Base-by-base conservation (phyloP, 177 flowering plant genomes). In the Vitis hybrid region DNA sequence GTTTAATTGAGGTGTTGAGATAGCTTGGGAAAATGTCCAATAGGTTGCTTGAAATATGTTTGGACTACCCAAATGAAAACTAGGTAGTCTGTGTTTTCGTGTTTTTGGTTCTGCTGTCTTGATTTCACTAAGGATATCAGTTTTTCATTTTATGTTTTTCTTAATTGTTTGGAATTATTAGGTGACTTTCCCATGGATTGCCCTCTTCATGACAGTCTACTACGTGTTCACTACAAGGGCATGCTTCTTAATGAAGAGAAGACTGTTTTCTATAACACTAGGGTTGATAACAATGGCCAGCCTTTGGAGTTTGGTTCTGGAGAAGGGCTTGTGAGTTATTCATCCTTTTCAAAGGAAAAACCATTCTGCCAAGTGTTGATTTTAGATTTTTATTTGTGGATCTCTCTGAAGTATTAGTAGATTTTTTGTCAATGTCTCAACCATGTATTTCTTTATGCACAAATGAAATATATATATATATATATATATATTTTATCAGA, bases 181-280 rank as follows among this genome's bases (percentile, higher is more conserved):
- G 99, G 98, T 73, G 98, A 96, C 38, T 94, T 96, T 86, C 99
- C 99, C 7, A 94, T 96, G 98, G 99, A 96, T 80, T 96, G 99
- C 78, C 99, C 98, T 47, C 98, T 96, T 75, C 95, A 94, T 64
- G 99, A 96, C 81, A 93, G 99, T 80, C 90, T 83, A 5, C 80
- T 96, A 51, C 85, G 82, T 70, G 92, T 92, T 54, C 99, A 96
- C 76, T 96, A 89, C 79, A 92, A 86, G 85, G 97, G 94, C 52
- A 86, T 83, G 87, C 88, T 95, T 72, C 88, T 90, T 54, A 76
- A 92, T 80, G 91, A 90, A 72, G 87, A 88, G 69, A 88, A 84
- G 73, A 85, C 78, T 4, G 87, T 93, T 38, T 94, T 94, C 79
- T 92, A 88, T 81, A 92, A 96, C 77, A 94, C 98, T 33, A 85